phyloP scores from a whole-genome alignment of 371 early-diverging fungal genomes.

The Lichtheimia corymbifera region DNA sequence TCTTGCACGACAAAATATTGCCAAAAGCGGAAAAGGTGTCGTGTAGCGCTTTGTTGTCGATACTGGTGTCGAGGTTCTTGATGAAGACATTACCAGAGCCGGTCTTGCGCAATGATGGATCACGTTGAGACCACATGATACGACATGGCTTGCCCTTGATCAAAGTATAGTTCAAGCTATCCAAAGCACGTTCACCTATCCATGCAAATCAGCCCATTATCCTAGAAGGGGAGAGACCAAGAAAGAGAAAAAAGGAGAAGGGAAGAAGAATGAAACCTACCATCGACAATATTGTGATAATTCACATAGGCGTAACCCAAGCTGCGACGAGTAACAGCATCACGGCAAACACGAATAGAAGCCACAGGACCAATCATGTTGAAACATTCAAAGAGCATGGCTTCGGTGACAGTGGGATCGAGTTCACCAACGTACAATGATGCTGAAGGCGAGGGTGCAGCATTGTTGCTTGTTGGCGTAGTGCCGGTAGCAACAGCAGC shows the following conservation, averaged over 20 bases:
- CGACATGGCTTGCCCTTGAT: slow-evolving; percentile 95
- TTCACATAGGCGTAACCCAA: slow-evolving; percentile 98
- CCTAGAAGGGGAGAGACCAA: not conserved
- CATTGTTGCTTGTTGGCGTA: slow-evolving; percentile 43
- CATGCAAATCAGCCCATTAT: not conserved
- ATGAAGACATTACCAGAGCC: slow-evolving; percentile 99
- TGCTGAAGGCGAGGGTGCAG: slow-evolving; percentile 29
- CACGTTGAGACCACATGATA: slow-evolving; percentile 99
- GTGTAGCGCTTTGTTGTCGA: slow-evolving; percentile 95
- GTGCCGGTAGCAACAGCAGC: slow-evolving; percentile 41
- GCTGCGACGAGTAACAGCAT: slow-evolving; percentile 93
- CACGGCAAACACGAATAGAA: slow-evolving; percentile 97
- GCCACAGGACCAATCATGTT: slow-evolving; percentile 93
- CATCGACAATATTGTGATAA: slow-evolving; percentile 78
- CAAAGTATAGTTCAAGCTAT: slow-evolving; percentile 90
- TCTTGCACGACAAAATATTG: slow-evolving; percentile 91
- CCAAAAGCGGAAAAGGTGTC: slow-evolving; percentile 97
- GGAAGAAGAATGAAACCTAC: slow-evolving; percentile 33
- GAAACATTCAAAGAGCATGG: slow-evolving; percentile 95
- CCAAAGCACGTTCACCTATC: slow-evolving; percentile 87
- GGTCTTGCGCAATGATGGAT: slow-evolving; percentile 90
- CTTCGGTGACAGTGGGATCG: slow-evolving; percentile 94
- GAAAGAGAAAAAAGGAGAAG: not conserved
- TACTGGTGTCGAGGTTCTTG: slow-evolving; percentile 96
- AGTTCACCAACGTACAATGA: slow-evolving; percentile 91